Evolutionary conservation across 345 rosid species (phyloP).

Genomic region (Barbarea vulgaris): DNA sequence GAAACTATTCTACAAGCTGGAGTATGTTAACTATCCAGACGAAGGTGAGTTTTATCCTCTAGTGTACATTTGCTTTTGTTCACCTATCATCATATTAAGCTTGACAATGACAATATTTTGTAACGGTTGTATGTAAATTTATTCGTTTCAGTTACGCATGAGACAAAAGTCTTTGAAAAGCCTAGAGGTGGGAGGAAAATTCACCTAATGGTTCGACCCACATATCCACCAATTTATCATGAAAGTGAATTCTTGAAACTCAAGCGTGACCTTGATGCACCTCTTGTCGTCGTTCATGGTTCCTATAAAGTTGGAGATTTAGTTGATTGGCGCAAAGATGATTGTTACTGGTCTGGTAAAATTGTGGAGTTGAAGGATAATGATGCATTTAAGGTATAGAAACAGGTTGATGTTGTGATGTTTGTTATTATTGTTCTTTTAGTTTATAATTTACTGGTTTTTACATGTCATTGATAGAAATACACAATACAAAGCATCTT

Average conservation of each 20-base stretch:
- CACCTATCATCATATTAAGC: background rate
- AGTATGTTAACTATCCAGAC: background rate
- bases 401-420: background rate
- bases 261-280: conserved; percentile 4
- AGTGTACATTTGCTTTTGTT: background rate
- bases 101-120: too few relatives aligned
- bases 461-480: background rate
- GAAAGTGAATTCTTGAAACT: conserved; percentile 4
- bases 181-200: background rate
- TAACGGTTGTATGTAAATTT: background rate
- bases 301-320: conserved; percentile 34
- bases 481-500: background rate
- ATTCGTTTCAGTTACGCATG: conserved; percentile 3
- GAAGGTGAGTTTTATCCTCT: conserved; percentile 10
- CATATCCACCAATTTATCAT: conserved; percentile 20
- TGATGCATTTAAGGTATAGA: background rate
- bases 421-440: too few relatives aligned
- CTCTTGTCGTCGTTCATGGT: conserved; percentile 13
- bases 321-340: conserved; percentile 29
- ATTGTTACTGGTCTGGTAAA: conserved; percentile 21
- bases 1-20: background rate
- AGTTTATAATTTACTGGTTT: too few relatives aligned
- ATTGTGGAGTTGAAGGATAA: background rate
- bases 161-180: conserved; percentile 13
- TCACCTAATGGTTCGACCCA: conserved; percentile 27